Conservation (phyloP, 768 basidiomycete genomes). For the Hydnum rufescens region DNA sequence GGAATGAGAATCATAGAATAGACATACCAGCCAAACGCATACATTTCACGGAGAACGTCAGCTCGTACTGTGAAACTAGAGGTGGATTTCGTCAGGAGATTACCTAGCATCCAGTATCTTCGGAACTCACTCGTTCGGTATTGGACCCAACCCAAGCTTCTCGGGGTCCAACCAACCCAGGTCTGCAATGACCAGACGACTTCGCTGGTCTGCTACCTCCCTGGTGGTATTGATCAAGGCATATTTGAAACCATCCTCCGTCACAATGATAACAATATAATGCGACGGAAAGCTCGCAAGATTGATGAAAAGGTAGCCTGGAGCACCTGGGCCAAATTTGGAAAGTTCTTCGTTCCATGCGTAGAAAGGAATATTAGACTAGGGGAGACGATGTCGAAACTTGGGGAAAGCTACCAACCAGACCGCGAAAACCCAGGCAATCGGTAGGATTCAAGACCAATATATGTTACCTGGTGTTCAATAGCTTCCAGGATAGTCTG, state of each 20-base stretch:
- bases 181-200: slow-evolving; percentile 9
- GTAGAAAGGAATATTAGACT: neutral
- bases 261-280: slow-evolving; percentile 69
- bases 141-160: slow-evolving; percentile 6
- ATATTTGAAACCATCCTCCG: slow-evolving; percentile 57
- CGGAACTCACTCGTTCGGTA: neutral
- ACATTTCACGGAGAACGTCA: slow-evolving; percentile 53
- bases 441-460: slow-evolving; percentile 60
- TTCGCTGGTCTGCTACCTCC: slow-evolving; percentile 12
- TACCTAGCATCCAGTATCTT: too few relatives aligned
- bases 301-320: slow-evolving; percentile 53
- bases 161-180: slow-evolving; percentile 12
- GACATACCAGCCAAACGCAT: slow-evolving; percentile 76
- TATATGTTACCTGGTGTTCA: slow-evolving; percentile 69
- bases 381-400: neutral
- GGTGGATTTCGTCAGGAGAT: neutral
- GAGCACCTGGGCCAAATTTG: slow-evolving; percentile 47
- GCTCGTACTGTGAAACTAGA: slow-evolving; percentile 46
- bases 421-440: slow-evolving; percentile 44
- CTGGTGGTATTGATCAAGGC: slow-evolving; percentile 42
- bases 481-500: slow-evolving; percentile 69
- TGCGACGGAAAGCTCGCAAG: slow-evolving; percentile 57
- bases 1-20: too few relatives aligned
- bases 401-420: slow-evolving; percentile 23
- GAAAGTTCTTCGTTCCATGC: slow-evolving; percentile 30